Percentiles rank a stretch among this genome's conserved stretches.
phyloP scores from a whole-genome alignment of 2,329 filamentous ascomycete species.

The Elsinoe batatas region DNA sequence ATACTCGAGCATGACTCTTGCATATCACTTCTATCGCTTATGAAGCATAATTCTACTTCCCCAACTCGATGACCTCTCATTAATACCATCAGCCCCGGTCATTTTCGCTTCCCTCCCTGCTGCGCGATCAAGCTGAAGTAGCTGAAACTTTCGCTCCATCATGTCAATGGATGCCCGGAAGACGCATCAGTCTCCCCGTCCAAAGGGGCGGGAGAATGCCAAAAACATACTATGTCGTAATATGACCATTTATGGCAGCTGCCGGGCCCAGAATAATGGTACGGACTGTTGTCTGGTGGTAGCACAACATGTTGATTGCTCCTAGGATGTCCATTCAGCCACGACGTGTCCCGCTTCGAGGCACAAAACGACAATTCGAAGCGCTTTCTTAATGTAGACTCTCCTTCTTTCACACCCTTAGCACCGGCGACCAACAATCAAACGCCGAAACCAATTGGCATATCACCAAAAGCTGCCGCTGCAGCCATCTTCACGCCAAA shows the following conservation, averaged over 20 bases:
- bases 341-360: slow-evolving; percentile 60
- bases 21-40: neutral
- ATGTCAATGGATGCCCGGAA: slow-evolving; percentile 28
- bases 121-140: slow-evolving; percentile 10
- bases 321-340: slow-evolving; percentile 70
- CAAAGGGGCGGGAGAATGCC: slow-evolving; percentile 45
- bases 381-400: slow-evolving; percentile 70
- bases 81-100: neutral
- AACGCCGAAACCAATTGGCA: slow-evolving; percentile 58
- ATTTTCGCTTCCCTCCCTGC: neutral
- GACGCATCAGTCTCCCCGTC: slow-evolving; percentile 33
- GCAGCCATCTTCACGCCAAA: slow-evolving; percentile 78
- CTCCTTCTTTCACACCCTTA: slow-evolving; percentile 81
- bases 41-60: neutral
- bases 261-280: slow-evolving; percentile 82
- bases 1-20: neutral
- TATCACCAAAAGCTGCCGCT: slow-evolving; percentile 83
- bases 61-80: neutral
- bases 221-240: slow-evolving; percentile 90
- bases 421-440: slow-evolving; percentile 39
- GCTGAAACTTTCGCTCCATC: neutral
- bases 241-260: slow-evolving; percentile 86
- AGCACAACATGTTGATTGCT: slow-evolving; percentile 15
- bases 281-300: slow-evolving; percentile 13
- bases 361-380: slow-evolving; percentile 35